phyloP scores from a whole-genome alignment of 306 rosid species.

The Castanospermum australe region DNA sequence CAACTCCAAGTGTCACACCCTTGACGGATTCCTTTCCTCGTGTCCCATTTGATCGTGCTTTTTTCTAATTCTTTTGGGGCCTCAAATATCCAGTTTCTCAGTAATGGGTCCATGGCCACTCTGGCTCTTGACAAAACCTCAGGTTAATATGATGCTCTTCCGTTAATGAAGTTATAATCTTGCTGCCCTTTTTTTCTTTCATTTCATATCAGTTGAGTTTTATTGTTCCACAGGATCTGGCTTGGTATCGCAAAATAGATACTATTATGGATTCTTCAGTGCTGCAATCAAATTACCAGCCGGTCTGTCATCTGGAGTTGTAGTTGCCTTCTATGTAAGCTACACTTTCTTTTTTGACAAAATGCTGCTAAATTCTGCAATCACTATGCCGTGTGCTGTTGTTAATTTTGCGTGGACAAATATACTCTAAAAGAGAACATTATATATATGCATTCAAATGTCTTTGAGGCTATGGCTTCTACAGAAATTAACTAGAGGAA shows the following conservation, averaged over 20 bases:
- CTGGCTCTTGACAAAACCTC: constrained; percentile 76
- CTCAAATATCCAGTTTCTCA: constrained; percentile 53
- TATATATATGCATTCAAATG: no score
- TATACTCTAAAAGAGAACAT: no score
- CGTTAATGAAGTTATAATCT: neutral
- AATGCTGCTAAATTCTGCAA: neutral
- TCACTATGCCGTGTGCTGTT: neutral
- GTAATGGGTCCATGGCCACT: constrained; percentile 79
- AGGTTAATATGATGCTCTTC: constrained; percentile 39
- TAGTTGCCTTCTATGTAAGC: constrained; percentile 92
- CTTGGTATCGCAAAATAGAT: constrained; percentile 54
- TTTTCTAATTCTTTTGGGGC: constrained; percentile 64
- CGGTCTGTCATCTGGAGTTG: constrained; percentile 89
- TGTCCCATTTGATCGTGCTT: constrained; percentile 48
- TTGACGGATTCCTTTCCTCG: constrained; percentile 71
- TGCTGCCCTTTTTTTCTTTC: neutral
- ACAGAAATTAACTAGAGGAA: constrained; percentile 13
- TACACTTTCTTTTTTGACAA: no score
- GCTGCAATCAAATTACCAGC: constrained; percentile 91
- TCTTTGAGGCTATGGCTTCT: neutral
- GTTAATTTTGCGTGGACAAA: neutral
- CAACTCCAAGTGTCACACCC: constrained; percentile 63
- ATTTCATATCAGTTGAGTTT: neutral
- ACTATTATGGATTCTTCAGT: constrained; percentile 89
- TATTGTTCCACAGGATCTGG: constrained; percentile 63